phyloP scores from a whole-genome alignment of 1,284 basidiomycete species.

The Malassezia dermatis region DNA sequence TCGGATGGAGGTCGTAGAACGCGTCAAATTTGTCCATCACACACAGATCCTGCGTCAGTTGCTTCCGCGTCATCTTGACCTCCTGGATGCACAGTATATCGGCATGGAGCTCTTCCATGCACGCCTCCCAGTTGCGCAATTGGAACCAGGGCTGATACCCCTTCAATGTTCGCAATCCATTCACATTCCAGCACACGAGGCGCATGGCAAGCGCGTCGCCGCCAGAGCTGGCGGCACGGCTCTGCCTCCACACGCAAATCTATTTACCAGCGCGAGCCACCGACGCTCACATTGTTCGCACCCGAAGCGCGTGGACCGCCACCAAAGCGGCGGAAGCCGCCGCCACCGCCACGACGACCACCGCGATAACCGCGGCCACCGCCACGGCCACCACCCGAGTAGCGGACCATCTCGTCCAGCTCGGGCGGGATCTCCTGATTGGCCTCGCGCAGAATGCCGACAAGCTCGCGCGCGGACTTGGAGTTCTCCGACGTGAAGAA shows the following conservation, averaged over 20 bases:
- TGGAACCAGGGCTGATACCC: conserved; percentile 43
- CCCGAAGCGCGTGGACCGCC: conserved; percentile 29
- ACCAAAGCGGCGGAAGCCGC: conserved; percentile 28
- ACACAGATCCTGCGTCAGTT: conserved; percentile 35
- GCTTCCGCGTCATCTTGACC: conserved; percentile 42
- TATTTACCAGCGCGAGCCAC: conserved; percentile 29
- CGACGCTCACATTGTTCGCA: conserved; percentile 33
- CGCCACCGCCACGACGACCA: conserved; percentile 24
- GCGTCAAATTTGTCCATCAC: conserved; percentile 34
- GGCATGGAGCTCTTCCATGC: conserved; percentile 32
- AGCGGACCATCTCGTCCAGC: conserved; percentile 82
- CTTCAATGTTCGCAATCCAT: conserved; percentile 41
- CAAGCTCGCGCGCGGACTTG: conserved; percentile 81
- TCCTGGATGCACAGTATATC: conserved; percentile 46
- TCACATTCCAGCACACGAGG: conserved; percentile 39
- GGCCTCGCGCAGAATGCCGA: conserved; percentile 78
- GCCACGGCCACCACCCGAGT: conserved; percentile 52
- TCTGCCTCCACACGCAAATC: background rate
- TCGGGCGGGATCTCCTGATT: conserved; percentile 78
- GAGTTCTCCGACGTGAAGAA: conserved; percentile 80
- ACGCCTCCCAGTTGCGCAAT: conserved; percentile 35
- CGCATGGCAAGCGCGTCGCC: conserved; percentile 5
- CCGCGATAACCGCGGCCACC: conserved; percentile 31
- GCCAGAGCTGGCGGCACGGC: background rate
- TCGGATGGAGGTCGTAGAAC: conserved; percentile 42